These are phyloP conservation scores for Globisporangium spiculum DNA, from an alignment of 352 stramenopile genomes.

Conservation along the genomic window DNA sequence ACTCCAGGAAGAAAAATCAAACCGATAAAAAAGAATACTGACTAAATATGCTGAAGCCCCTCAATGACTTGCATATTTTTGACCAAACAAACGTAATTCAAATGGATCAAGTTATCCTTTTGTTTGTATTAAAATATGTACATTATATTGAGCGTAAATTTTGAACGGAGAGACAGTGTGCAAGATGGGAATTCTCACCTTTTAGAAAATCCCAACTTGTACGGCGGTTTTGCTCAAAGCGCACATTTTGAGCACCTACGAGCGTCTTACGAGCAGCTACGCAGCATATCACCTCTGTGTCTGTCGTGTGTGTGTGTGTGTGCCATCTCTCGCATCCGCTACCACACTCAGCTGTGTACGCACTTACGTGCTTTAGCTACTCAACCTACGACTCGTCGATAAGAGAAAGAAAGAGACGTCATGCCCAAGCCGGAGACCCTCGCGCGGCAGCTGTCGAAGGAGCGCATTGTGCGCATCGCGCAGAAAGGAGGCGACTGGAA, in stretches of 20 bases:
- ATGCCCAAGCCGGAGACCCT: conserved; percentile 23
- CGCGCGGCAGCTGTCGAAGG: conserved; percentile 18
- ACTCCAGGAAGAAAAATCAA: background rate
- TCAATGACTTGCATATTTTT: too few species aligned
- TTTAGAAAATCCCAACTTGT: background rate
- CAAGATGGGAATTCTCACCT: conserved; percentile 4
- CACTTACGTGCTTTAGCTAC: background rate
- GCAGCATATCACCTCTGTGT: background rate
- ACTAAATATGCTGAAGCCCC: too few species aligned
- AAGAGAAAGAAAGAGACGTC: background rate
- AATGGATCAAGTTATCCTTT: background rate
- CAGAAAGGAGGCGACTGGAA: conserved; percentile 23
- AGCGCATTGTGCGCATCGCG: conserved; percentile 21
- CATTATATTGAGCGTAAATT: conserved; percentile 8
- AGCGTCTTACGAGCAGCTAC: background rate
- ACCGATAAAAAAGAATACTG: background rate
- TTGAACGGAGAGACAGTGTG: background rate
- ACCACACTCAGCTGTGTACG: background rate
- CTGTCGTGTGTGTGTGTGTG: background rate
- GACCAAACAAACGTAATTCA: background rate
- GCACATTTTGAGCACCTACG: background rate
- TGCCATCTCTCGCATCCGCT: background rate
- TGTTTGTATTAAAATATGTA: background rate
- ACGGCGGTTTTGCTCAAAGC: background rate
- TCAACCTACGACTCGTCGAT: background rate